Base-by-base conservation (phyloP, 1,284 basidiomycete genomes). In the Xerocomus minutiporus region DNA sequence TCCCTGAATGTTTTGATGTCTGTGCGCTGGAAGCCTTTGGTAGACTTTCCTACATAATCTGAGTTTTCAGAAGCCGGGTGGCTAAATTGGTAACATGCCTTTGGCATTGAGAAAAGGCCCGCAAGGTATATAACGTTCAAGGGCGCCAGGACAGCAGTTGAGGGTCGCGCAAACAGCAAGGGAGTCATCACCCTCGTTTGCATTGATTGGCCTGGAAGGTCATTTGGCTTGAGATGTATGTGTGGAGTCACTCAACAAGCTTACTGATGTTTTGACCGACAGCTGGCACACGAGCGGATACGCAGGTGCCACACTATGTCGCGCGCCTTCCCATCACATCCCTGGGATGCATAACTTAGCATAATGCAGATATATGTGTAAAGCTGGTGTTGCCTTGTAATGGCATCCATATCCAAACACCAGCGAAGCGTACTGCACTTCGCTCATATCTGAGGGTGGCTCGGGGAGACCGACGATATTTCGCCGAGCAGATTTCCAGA, bases 371-470 rank as follows among this genome's bases (percentile, higher is more conserved):
- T 23, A 41, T 7, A 34, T 2, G 15, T 8, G 7, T 25, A 7
- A 36, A 32, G 0, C 7, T 25, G 15, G 31, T 36, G 34, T 13
- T 61, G 66, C 63, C 51, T 60, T 31, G 26, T 69, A 67, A 45
- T 67, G 44, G 47, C 65, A 71, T n/a, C 36, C 48, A 11, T 20
- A 49, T 26, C 69, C 66, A 48, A 73, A 73, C 4, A 64, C 52
- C 4, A 72, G 52, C 26, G 56, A 59, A n/a, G 70, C 71, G 29
- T 71, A 73, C 49, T 62, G 64, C 34, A 65, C 36, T 48, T 71
- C 72, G 34, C 48, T 66, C 48, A 72, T 41, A 56, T 65, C 64
- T 17, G 58, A 35, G 6, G 63, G 72, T 26, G 58, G 64, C 8
- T 71, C 67, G 3, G 71, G 72, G 28, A 71, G 55, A 9, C 48